These are phyloP conservation scores for Tilletia walkeri DNA, from an alignment of 1,284 basidiomycete species.

Conservation along the genomic window DNA sequence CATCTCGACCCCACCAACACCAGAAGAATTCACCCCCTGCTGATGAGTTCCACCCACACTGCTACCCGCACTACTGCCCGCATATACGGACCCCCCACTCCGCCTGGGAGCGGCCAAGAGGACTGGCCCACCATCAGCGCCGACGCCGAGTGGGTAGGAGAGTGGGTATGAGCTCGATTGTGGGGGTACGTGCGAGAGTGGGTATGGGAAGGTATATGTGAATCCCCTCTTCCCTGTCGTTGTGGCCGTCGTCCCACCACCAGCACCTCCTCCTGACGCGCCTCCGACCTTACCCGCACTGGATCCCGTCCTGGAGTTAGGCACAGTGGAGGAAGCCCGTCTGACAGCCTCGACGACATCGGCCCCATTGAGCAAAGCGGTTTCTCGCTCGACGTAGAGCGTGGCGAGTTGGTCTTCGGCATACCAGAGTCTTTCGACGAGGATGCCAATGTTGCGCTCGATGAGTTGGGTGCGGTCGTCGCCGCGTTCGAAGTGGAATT, in stretches of 20 bases:
- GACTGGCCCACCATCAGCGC: slow-evolving; percentile 44
- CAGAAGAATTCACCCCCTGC: too few relatives aligned
- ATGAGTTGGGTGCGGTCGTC: slow-evolving; percentile 39
- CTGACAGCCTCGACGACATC: neutral
- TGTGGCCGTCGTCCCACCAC: neutral
- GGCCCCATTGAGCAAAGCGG: neutral
- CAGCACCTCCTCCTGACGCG: neutral
- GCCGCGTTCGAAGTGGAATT: slow-evolving; percentile 31
- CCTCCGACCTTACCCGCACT: neutral
- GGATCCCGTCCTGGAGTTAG: slow-evolving; percentile 1
- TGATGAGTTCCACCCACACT: neutral
- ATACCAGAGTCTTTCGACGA: slow-evolving; percentile 46
- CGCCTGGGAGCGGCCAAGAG: slow-evolving; percentile 33
- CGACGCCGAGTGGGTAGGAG: slow-evolving; percentile 54
- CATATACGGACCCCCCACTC: slow-evolving; percentile 13
- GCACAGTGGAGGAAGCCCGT: neutral
- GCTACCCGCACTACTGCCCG: slow-evolving; percentile 18
- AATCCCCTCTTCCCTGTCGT: neutral
- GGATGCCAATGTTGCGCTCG: slow-evolving; percentile 36
- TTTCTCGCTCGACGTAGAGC: slow-evolving; percentile 1
- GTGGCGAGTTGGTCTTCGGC: slow-evolving; percentile 40
- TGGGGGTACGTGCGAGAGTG: slow-evolving; percentile 48
- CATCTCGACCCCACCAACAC: neutral
- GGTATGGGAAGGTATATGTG: slow-evolving; percentile 36
- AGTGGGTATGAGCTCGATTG: slow-evolving; percentile 49